Base-by-base conservation (phyloP, 495 filamentous ascomycete species). In the Aspergillus coremiiformis region DNA sequence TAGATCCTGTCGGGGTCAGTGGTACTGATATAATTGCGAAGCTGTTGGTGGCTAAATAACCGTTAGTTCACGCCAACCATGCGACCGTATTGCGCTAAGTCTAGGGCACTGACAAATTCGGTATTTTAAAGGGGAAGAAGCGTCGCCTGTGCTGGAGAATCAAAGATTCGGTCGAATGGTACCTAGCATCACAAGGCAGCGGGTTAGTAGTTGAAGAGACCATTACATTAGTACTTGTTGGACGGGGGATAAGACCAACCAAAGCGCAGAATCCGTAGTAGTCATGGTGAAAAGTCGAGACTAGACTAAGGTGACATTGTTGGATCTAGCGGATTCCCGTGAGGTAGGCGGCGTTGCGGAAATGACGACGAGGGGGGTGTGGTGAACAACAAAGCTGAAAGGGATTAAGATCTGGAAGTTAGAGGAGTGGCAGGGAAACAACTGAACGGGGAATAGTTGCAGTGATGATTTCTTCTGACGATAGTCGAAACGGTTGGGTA, bases 21-120 rank as follows among this genome's bases (percentile, higher is more conserved):
- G 24, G 83, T 85, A 66, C 86, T 92, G 61, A 97, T 85, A 56
- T 95, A 83, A 58, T 94, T 90, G 45, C 90, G 87, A 43, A 98
- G 80, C 69, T 98, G 93, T 74, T 84, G 87, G 67, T 98, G 93
- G 56, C 91, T 96, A 65, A 55, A 45, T 47, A 19, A 51, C n/a
- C 22, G 59, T 60, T 53, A 64, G 50, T 21, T 44, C 33, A 48
- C 17, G 17, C 27, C 47, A 47, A 29, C 30, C 49, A 39, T 27
- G 26, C 30, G 44, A 33, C 24, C 39, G 30, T 43, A 32, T 52
- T 19, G 24, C 30, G 19, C 5, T 21, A 26, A 29, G 44, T 44
- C 19, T 41, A 26, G 39, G 47, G 39, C 19, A 81, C 84, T 64
- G 63, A 89, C 86, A 81, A 80, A 59, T 83, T 81, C 29, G 83